These are phyloP conservation scores for Amanita inopinata DNA, from an alignment of 768 basidiomycete genomes.

Conservation along the genomic window DNA sequence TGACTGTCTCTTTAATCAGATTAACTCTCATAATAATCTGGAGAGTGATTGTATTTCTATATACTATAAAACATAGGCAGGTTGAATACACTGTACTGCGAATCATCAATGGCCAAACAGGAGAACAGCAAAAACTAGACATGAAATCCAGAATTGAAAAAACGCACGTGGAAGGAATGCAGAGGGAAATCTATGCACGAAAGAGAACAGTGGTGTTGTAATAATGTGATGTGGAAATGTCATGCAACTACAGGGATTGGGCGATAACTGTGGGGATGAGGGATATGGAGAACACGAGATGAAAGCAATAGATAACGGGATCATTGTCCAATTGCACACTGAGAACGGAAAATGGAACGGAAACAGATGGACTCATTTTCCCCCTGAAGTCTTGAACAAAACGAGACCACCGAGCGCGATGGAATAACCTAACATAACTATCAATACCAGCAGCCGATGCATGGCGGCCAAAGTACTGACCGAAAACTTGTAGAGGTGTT, in stretches of 20 bases:
- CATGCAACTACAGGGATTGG: no score
- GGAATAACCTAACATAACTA: constrained; percentile 56
- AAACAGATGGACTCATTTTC: constrained; percentile 31
- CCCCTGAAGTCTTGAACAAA: constrained; percentile 70
- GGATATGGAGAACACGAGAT: background rate
- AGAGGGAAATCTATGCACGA: no score
- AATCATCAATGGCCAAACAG: background rate
- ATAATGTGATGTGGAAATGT: no score
- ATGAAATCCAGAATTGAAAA: no score
- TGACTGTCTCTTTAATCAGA: no score
- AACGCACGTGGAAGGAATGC: no score
- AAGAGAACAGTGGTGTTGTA: no score
- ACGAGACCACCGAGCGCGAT: constrained; percentile 81
- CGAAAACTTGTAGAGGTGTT: constrained; percentile 78
- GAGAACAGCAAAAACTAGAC: background rate
- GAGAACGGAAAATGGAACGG: no score
- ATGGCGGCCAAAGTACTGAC: constrained; percentile 24
- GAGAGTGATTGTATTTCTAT: no score
- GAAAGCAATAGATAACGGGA: background rate
- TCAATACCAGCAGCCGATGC: background rate
- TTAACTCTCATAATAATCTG: no score
- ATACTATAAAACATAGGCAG: background rate
- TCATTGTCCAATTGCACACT: no score
- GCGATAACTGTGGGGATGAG: no score
- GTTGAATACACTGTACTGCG: background rate